Conservation (phyloP, 768 basidiomycete genomes). For the Boletus subcaerulescens region DNA sequence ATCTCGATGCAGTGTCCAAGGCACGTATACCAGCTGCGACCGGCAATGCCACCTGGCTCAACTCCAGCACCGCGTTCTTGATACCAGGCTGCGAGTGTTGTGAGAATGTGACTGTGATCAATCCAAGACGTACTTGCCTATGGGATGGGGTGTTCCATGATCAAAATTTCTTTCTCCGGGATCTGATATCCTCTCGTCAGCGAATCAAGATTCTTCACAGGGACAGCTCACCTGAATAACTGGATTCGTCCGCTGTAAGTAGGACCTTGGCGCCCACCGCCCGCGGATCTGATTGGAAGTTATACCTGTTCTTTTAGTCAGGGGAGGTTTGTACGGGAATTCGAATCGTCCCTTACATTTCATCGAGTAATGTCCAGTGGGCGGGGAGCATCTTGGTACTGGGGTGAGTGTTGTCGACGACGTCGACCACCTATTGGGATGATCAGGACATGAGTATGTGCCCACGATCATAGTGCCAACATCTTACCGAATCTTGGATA, state of each 20-base stretch:
- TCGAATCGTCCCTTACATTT: constrained; percentile 45
- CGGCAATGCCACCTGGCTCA: constrained; percentile 45
- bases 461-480: neutral
- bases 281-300: constrained; percentile 72
- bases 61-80: constrained; percentile 73
- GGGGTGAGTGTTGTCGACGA: constrained; percentile 57
- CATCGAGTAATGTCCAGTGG: constrained; percentile 53
- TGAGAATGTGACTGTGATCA: constrained; percentile 1
- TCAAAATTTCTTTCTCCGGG: constrained; percentile 42
- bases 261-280: constrained; percentile 58
- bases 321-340: constrained; percentile 5
- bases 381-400: constrained; percentile 54
- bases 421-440: constrained; percentile 49
- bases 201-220: neutral
- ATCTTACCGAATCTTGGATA: constrained; percentile 59
- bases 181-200: constrained; percentile 14
- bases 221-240: constrained; percentile 48
- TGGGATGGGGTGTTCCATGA: constrained; percentile 76
- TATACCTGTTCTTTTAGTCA: constrained; percentile 46
- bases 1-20: constrained; percentile 79
- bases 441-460: neutral
- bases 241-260: constrained; percentile 63
- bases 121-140: constrained; percentile 42
- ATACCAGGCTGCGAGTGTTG: constrained; percentile 65
- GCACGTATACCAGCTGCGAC: constrained; percentile 82